Evolutionary conservation across 257 asterid species (phyloP).

Genomic region (Solanum habrochaites): DNA sequence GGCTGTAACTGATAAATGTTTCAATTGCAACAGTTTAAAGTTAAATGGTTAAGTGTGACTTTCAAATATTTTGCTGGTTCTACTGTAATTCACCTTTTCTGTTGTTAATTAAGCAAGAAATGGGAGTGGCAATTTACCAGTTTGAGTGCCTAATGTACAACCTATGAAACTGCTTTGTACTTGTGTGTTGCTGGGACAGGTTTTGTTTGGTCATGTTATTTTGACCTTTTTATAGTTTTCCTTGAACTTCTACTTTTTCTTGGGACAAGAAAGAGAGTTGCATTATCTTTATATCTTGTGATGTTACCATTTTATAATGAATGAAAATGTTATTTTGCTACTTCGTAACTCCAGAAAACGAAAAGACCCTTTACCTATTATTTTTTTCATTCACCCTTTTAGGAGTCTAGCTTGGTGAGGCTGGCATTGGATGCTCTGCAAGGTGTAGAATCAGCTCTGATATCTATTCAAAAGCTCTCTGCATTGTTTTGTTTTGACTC

Average conservation of each 20-base stretch:
- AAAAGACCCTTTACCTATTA: background rate
- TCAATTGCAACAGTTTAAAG: background rate
- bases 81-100: background rate
- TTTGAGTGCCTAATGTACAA: background rate
- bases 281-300: background rate
- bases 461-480: constrained; percentile 51
- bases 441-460: constrained; percentile 77
- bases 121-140: background rate
- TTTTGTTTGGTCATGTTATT: background rate
- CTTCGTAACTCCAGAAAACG: background rate
- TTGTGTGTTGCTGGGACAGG: background rate
- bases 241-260: background rate
- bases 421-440: constrained; percentile 82
- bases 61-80: background rate
- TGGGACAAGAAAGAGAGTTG: background rate
- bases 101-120: background rate
- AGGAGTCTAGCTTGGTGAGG: constrained; percentile 93
- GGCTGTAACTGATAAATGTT: background rate
- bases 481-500: constrained; percentile 47
- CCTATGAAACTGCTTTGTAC: background rate
- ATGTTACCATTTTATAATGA: background rate
- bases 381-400: background rate
- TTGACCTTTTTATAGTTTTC: background rate
- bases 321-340: background rate
- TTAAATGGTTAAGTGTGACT: background rate